A percentile compares a stretch with the other conserved stretches of the same genome.
Conservation (phyloP, 164 flowering plant species). For the Nymphaea thermarum region DNA sequence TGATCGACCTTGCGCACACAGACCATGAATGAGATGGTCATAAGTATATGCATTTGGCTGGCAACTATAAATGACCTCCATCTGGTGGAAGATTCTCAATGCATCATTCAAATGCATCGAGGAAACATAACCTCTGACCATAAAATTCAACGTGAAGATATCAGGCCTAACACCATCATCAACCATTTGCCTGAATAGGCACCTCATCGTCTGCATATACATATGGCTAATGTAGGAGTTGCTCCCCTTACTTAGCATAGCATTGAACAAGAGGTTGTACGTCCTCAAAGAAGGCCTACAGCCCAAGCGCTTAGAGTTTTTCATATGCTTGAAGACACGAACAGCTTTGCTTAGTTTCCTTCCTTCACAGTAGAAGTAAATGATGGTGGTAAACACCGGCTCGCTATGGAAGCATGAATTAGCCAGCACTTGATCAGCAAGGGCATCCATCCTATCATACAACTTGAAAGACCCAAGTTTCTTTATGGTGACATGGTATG, state of each 20-base stretch:
- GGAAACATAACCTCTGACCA: slow-evolving; percentile 82
- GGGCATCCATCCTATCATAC: slow-evolving; percentile 61
- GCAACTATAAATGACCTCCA: slow-evolving; percentile 55
- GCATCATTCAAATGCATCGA: slow-evolving; percentile 86
- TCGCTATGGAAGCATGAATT: slow-evolving; percentile 42
- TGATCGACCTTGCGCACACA: slow-evolving; percentile 81
- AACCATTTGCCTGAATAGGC: slow-evolving; percentile 74
- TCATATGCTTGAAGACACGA: slow-evolving; percentile 69
- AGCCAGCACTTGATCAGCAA: slow-evolving; percentile 71
- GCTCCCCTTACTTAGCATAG: slow-evolving; percentile 50
- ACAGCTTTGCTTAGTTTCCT: slow-evolving; percentile 58
- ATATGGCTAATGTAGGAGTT: slow-evolving; percentile 60
- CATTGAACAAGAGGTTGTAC: slow-evolving; percentile 61
- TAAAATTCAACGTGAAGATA: slow-evolving; percentile 54
- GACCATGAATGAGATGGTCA: slow-evolving; percentile 68
- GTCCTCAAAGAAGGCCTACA: slow-evolving; percentile 62
- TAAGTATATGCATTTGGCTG: slow-evolving; percentile 55
- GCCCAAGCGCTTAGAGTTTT: slow-evolving; percentile 23
- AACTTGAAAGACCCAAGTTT: slow-evolving; percentile 71
- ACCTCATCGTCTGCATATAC: slow-evolving; percentile 70
- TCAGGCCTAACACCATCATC: slow-evolving; percentile 84
- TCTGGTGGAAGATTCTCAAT: slow-evolving; percentile 75
- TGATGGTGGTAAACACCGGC: slow-evolving; percentile 56
- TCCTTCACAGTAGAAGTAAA: slow-evolving; percentile 59
- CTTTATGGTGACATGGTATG: slow-evolving; percentile 49